A percentile compares a stretch with the other conserved stretches of the same genome.
phyloP scores from a whole-genome alignment of 495 filamentous ascomycete species.

The Parathielavia appendiculata region DNA sequence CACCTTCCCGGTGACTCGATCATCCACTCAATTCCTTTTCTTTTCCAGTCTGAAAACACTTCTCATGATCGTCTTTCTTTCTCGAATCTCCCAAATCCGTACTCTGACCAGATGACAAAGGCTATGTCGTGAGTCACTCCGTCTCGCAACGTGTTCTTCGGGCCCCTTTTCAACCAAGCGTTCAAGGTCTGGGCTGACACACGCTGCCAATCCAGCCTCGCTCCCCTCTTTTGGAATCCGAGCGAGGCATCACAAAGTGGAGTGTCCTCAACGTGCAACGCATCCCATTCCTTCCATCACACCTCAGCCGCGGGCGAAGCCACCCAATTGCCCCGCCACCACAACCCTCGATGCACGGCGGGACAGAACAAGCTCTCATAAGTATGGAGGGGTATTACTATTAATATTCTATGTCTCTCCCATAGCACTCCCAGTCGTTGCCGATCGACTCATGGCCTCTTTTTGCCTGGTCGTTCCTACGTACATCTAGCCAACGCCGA shows the following conservation, averaged over 20 bases:
- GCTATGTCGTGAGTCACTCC: slow-evolving; percentile 2
- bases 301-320: too few relatives aligned
- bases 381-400: slow-evolving; percentile 6
- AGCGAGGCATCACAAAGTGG: background rate
- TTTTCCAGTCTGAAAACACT: too few relatives aligned
- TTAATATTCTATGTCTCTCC: slow-evolving; percentile 3
- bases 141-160: slow-evolving; percentile 12
- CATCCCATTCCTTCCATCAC: too few relatives aligned
- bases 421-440: background rate
- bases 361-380: background rate
- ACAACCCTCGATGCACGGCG: too few relatives aligned
- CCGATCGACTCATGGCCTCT: background rate
- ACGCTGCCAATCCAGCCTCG: background rate
- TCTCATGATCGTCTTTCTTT: too few relatives aligned
- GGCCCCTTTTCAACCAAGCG: background rate
- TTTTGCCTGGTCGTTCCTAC: background rate
- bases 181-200: background rate
- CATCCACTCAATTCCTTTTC: background rate
- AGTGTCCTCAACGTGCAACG: too few relatives aligned
- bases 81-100: too few relatives aligned
- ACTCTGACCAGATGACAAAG: too few relatives aligned
- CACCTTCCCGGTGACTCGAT: too few relatives aligned
- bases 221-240: slow-evolving; percentile 2
- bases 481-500: slow-evolving; percentile 1
- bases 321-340: too few relatives aligned